These are phyloP conservation scores for Adiantum capillusveneris DNA, from an alignment of 75 land plant species.

Conservation along the genomic window DNA sequence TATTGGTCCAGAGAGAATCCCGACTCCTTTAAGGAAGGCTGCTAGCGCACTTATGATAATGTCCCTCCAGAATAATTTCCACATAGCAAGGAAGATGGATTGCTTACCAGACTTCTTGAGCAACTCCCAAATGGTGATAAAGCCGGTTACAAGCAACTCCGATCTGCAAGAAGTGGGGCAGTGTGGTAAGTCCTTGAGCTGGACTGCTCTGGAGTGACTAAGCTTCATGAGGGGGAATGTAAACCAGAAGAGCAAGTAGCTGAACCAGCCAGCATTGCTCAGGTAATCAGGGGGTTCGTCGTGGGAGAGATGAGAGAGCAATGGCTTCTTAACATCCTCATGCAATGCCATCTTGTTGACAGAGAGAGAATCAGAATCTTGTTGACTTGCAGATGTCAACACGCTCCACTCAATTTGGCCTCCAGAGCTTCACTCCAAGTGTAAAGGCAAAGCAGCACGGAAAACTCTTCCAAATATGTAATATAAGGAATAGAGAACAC, in stretches of 20 bases:
- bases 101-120: neutral
- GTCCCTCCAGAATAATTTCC: conserved; percentile 39
- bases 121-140: neutral
- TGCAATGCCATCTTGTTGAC: no score
- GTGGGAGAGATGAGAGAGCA: no score
- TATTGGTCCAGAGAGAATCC: conserved; percentile 54
- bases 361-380: no score
- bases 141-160: neutral
- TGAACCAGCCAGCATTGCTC: neutral
- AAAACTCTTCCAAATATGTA: no score
- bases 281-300: no score
- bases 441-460: no score
- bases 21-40: conserved; percentile 53
- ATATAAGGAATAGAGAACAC: no score
- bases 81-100: conserved; percentile 15
- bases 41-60: conserved; percentile 42
- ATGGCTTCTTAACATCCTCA: no score
- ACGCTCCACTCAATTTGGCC: no score
- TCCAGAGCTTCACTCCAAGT: no score
- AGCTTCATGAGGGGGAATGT: neutral
- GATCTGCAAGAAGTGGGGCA: neutral
- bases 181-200: neutral
- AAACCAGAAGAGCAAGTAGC: neutral
- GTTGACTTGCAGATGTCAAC: no score
- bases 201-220: neutral